Conservation (phyloP, 2,329 filamentous ascomycete species). For the Paraphoma chrysanthemicola region DNA sequence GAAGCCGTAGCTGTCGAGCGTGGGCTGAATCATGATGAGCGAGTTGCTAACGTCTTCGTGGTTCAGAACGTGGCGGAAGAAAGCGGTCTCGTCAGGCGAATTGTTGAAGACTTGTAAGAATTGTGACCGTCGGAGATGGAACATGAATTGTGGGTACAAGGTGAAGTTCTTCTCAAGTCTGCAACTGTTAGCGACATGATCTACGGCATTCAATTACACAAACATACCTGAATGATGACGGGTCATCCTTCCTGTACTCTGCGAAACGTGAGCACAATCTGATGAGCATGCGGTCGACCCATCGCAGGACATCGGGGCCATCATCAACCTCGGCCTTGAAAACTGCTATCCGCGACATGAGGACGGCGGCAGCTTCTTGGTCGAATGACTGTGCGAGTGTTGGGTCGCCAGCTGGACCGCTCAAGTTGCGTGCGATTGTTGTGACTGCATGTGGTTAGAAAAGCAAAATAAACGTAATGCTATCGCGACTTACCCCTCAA, state of each 20-base stretch:
- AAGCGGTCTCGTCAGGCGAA: conserved; percentile 98
- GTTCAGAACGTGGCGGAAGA: conserved; percentile 95
- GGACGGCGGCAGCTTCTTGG: conserved; percentile 93
- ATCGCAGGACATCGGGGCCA: conserved; percentile 95
- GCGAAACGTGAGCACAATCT: conserved; percentile 94
- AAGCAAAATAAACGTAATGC: neutral
- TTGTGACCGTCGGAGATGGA: conserved; percentile 94
- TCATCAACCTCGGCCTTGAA: conserved; percentile 99
- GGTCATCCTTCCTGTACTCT: conserved; percentile 97
- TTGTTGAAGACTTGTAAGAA: conserved; percentile 99
- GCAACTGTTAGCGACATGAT: conserved; percentile 48
- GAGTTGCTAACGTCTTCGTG: conserved; percentile 98
- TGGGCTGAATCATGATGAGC: conserved; percentile 98
- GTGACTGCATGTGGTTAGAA: conserved; percentile 65
- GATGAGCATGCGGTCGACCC: conserved; percentile 99
- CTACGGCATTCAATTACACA: conserved; percentile 50
- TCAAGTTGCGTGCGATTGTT: conserved; percentile 88
- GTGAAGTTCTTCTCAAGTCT: conserved; percentile 93
- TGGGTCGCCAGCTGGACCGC: conserved; percentile 91
- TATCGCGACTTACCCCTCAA: conserved; percentile 61
- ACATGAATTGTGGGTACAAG: conserved; percentile 99
- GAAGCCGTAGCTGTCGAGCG: conserved; percentile 94
- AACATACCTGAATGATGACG: conserved; percentile 84
- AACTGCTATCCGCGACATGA: conserved; percentile 99
- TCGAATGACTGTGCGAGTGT: conserved; percentile 97